phyloP scores from a whole-genome alignment of 2,329 filamentous ascomycete genomes.

The Claviceps sp. region DNA sequence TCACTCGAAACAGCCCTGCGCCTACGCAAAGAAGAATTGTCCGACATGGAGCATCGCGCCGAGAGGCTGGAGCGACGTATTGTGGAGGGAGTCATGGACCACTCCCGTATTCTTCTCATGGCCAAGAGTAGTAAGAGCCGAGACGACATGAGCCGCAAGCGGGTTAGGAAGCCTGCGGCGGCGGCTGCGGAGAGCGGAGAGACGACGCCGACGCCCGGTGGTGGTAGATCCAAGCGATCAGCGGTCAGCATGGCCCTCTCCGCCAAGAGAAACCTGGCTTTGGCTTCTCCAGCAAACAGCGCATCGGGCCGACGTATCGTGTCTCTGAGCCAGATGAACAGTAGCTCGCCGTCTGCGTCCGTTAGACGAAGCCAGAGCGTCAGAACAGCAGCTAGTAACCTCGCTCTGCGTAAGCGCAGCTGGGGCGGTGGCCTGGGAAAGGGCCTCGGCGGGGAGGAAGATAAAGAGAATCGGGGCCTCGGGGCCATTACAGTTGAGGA shows the following conservation, averaged over 20 bases:
- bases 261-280: constrained; percentile 33
- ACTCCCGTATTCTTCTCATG: constrained; percentile 82
- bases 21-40: constrained; percentile 80
- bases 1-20: constrained; percentile 81
- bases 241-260: constrained; percentile 41
- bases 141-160: constrained; percentile 47
- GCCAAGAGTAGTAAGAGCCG: constrained; percentile 43
- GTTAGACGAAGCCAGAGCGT: constrained; percentile 71
- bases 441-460: constrained; percentile 34
- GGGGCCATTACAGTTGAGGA: constrained; percentile 53
- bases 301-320: constrained; percentile 66
- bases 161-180: constrained; percentile 29
- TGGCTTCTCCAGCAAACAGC: constrained; percentile 27
- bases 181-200: constrained; percentile 6
- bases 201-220: not conserved
- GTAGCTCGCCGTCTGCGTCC: constrained; percentile 51
- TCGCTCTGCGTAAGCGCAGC: constrained; percentile 50
- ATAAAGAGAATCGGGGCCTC: constrained; percentile 51
- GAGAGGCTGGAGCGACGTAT: constrained; percentile 85
- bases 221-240: constrained; percentile 13
- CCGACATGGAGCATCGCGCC: constrained; percentile 79
- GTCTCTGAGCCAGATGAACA: constrained; percentile 79
- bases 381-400: constrained; percentile 42
- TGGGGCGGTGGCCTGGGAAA: constrained; percentile 45
- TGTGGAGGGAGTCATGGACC: constrained; percentile 88